Base-by-base conservation (phyloP, 331 rosid species). In the Dryas integrifolia region DNA sequence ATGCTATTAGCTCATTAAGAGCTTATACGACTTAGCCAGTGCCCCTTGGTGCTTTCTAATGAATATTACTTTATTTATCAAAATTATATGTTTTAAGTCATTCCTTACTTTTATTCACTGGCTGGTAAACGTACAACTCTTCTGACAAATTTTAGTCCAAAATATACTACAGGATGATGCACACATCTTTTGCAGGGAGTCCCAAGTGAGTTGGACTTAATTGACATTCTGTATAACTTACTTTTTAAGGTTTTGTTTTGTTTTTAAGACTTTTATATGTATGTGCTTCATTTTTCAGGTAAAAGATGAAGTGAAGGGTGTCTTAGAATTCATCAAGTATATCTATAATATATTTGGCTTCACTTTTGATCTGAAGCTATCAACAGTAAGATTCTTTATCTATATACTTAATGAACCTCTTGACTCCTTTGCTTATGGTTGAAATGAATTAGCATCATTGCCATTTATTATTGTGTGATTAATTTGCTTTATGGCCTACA, bases 161-260 rank as follows among this genome's bases (percentile, higher is more conserved):
- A 40, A 82, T 43, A 55, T 77, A 57, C 67, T 49, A 39, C 93
- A 95, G 97, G 99, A 95, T 74, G 99, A 95, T 83, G 96, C 97
- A 62, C 97, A 95, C 74, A 95, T 95, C 80, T 95, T 95, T 85
- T 95, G 97, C 83, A 87, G 88, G 87, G 96, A 89, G 78, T 92
- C 96, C 57, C 99, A 95, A 91, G 99, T 95, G 76, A 60, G 83
- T 72, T 73, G 30, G 45, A 80, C 75, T 44, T 61, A 60, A 68
- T 63, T 72, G 65, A 14, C 44, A 18, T 40, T 44, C 46, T 24
- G 21, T 44, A 64, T 14, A 44, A 64, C 38, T 66, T 3, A 74
- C 38, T 49, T 46, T 56, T 46, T 58, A 57, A 40, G 24, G 6
- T 51, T 24, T 46, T 71, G 55, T 64, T 69, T 69, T 16, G 56